Percentiles rank a stretch among this genome's conserved stretches.
Conservation (phyloP, 2,329 filamentous ascomycete genomes). For the Hymenoscyphus scutula region DNA sequence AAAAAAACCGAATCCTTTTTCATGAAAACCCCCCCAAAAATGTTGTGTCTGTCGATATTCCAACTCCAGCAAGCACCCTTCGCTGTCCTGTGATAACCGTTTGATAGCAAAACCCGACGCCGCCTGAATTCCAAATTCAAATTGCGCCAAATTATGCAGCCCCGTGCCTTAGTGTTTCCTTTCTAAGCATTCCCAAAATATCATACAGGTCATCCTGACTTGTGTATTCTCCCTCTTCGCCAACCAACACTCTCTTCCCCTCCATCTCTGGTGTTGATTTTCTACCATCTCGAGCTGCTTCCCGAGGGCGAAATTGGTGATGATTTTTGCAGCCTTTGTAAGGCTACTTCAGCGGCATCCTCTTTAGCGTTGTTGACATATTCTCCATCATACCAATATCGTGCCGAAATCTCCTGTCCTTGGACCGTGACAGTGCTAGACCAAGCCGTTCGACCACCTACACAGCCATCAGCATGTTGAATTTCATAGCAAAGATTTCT, state of each 20-base stretch:
- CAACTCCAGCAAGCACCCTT: slow-evolving; percentile 31
- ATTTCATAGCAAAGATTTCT: slow-evolving; percentile 3
- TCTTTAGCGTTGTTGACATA: slow-evolving; percentile 85
- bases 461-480: slow-evolving; percentile 31
- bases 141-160: slow-evolving; percentile 34
- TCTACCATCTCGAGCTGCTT: slow-evolving; percentile 39
- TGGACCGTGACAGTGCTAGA: slow-evolving; percentile 75
- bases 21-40: background rate
- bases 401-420: slow-evolving; percentile 63
- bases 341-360: slow-evolving; percentile 82
- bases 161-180: slow-evolving; percentile 22
- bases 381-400: slow-evolving; percentile 89
- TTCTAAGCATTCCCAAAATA: slow-evolving; percentile 19
- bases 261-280: slow-evolving; percentile 20
- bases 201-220: slow-evolving; percentile 32
- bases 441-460: slow-evolving; percentile 89
- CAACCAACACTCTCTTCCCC: slow-evolving; percentile 5
- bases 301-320: slow-evolving; percentile 43
- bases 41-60: slow-evolving; percentile 14
- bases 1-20: background rate
- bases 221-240: slow-evolving; percentile 7
- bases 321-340: slow-evolving; percentile 52
- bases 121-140: slow-evolving; percentile 27
- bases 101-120: slow-evolving; percentile 31
- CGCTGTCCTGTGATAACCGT: slow-evolving; percentile 30